These are phyloP conservation scores for Trichopus zeylanicus DNA, from an alignment of 116 monocot species.

Conservation along the genomic window DNA sequence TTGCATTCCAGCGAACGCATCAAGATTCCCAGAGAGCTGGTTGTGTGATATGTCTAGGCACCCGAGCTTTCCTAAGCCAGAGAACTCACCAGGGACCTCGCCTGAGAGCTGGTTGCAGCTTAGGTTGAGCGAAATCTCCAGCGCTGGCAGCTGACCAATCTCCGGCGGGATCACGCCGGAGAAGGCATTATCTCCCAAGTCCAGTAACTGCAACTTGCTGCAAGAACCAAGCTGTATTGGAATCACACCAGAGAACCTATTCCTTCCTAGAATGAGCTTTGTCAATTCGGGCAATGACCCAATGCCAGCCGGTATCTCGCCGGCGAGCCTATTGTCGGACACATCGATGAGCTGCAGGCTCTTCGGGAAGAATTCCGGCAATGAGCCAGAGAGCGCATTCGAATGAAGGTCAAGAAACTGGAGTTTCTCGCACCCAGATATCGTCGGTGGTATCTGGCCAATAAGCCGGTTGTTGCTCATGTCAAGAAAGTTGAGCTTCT, in stretches of 20 bases:
- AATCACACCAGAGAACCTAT: constrained; percentile 57
- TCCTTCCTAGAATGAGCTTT: constrained; percentile 62
- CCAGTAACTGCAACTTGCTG: constrained; percentile 68
- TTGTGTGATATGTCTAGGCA: constrained; percentile 82
- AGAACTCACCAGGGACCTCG: constrained; percentile 46
- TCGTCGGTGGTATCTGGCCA: constrained; percentile 48
- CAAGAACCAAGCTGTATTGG: constrained; percentile 53
- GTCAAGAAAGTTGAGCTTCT: constrained; percentile 73
- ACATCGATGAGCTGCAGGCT: constrained; percentile 64
- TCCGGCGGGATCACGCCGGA: constrained; percentile 62
- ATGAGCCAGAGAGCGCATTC: constrained; percentile 40
- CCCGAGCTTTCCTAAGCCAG: constrained; percentile 50
- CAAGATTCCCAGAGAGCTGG: constrained; percentile 52
- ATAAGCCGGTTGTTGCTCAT: constrained; percentile 51
- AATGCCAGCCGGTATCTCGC: constrained; percentile 38
- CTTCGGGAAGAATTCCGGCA: constrained; percentile 50
- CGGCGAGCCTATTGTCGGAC: constrained; percentile 53
- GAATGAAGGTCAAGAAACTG: constrained; percentile 87
- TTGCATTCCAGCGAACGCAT: constrained; percentile 36
- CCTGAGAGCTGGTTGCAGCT: constrained; percentile 78
- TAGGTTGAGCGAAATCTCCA: constrained; percentile 89
- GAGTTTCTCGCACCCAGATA: constrained; percentile 48
- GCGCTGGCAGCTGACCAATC: constrained; percentile 52
- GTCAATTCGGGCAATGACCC: constrained; percentile 52
- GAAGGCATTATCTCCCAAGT: constrained; percentile 64